These are phyloP conservation scores for Knufia petricola DNA, from an alignment of 2,329 filamentous ascomycete genomes.

Conservation along the genomic window DNA sequence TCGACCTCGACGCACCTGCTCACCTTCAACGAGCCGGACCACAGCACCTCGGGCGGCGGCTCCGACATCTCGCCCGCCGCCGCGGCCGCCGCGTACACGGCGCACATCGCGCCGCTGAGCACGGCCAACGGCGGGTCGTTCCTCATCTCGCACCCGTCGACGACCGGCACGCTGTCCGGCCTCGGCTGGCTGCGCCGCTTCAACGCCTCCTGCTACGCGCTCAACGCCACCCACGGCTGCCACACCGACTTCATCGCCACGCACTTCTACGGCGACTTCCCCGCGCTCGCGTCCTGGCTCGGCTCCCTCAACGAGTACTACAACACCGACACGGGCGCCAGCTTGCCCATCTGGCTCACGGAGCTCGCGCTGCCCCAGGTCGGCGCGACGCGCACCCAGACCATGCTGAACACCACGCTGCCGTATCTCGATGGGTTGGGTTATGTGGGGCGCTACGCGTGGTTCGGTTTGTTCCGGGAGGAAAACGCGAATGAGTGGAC, in stretches of 20 bases:
- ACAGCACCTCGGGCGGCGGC: constrained; percentile 46
- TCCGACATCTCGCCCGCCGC: constrained; percentile 49
- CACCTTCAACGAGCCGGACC: constrained; percentile 74
- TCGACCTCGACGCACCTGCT: constrained; percentile 57
- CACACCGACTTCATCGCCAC: constrained; percentile 42
- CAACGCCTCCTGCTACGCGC: constrained; percentile 24
- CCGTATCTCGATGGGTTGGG: constrained; percentile 57
- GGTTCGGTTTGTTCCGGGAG: constrained; percentile 66
- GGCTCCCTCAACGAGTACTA: constrained; percentile 26
- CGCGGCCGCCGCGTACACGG: constrained; percentile 61
- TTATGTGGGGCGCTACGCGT: constrained; percentile 50
- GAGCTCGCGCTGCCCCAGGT: constrained; percentile 58
- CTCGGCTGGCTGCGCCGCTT: constrained; percentile 60
- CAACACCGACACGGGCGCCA: constrained; percentile 37
- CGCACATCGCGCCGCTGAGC: constrained; percentile 60
- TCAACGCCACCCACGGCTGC: constrained; percentile 47
- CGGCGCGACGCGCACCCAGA: constrained; percentile 48
- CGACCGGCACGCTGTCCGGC: constrained; percentile 52
- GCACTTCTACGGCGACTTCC: constrained; percentile 39
- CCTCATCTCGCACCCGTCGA: constrained; percentile 58
- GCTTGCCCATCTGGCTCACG: constrained; percentile 57
- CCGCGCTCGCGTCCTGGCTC: constrained; percentile 29
- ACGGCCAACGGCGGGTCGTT: constrained; percentile 45
- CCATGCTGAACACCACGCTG: constrained; percentile 57
- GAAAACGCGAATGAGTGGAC: constrained; percentile 63